Conservation (phyloP, 176 grass and related monocot species). For the Phyllostachys edulis region DNA sequence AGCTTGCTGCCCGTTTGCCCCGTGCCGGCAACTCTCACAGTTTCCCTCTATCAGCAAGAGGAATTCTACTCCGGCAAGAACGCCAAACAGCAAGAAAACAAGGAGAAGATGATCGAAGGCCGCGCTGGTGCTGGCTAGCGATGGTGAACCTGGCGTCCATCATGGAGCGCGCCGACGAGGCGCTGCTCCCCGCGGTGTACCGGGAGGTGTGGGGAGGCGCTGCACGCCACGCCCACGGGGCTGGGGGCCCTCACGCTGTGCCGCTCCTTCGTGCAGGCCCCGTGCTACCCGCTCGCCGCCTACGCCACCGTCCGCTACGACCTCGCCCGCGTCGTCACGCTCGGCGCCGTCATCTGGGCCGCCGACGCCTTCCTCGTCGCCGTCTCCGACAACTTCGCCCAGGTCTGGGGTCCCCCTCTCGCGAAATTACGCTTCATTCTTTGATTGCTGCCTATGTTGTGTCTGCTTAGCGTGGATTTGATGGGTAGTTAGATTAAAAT, state of each 20-base stretch:
- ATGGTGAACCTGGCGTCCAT: conserved; percentile 86
- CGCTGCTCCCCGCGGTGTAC: conserved; percentile 87
- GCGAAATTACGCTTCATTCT: not conserved
- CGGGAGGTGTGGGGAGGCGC: conserved; percentile 70
- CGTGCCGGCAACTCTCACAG: too few species aligned
- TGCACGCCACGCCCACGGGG: conserved; percentile 61
- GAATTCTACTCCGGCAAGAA: too few species aligned
- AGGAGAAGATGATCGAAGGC: too few species aligned
- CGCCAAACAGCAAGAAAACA: too few species aligned
- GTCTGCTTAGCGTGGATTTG: not conserved
- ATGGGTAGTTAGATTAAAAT: not conserved
- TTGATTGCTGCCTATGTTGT: not conserved
- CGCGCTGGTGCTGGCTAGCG: too few species aligned
- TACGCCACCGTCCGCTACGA: conserved; percentile 69
- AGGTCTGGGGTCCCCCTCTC: conserved; percentile 37
- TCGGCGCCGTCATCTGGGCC: conserved; percentile 86
- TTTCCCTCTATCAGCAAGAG: too few species aligned
- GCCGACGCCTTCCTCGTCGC: conserved; percentile 83
- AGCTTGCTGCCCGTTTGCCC: too few species aligned
- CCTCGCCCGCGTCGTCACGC: conserved; percentile 65
- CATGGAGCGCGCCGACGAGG: conserved; percentile 93
- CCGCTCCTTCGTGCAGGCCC: conserved; percentile 81
- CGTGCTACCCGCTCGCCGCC: conserved; percentile 75
- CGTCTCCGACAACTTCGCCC: conserved; percentile 64
- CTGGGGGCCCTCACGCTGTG: conserved; percentile 75